Base-by-base conservation (phyloP, 768 basidiomycete species). In the Macrolepiota fuliginosa region DNA sequence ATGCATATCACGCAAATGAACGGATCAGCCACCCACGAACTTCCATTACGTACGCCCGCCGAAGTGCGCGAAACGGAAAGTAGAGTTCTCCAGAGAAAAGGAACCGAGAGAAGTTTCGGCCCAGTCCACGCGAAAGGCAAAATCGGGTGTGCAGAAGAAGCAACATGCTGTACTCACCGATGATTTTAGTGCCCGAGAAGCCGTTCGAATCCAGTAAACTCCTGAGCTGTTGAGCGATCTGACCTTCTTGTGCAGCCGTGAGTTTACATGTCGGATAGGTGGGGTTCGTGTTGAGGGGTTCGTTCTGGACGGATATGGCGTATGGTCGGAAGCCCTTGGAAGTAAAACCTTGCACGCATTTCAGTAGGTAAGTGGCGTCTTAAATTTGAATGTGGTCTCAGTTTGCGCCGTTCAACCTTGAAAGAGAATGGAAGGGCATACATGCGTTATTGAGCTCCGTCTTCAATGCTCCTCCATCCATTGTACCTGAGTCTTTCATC, bases 311-410 rank as follows among this genome's bases (percentile, higher is more conserved):
- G 6, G 79, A 76, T 49, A 91, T 82, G 4, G 87, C 87, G 62
- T 86, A 90, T 11, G 83, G 67, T 7, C 73, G 72, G 60, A 89
- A 79, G 0, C 87, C 87, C 65, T 89, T 73, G 62, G 61, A 76
- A 56, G 79, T 71, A 70, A 88, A 88, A 4, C 84, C 87, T 68
- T 89, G 86, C 11, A 90, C 74, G 32, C 78, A 77, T 71, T 89
- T 88, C 19, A 90, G 69, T 15, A 90, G 81, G 69, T 90, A 90
- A 46, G 79, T 82, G 1, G 89, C 82, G 73, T 85, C 88, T 90
- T 62, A 24, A 27, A 51, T 45, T 29, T n/a, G 40, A 13, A 37
- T 29, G 29, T n/a, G 15, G 54, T 32, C 45, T 52, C 7, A 65
- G 53, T 62, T 53, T n/a, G 19, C n/a, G 12, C 9, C 22, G 25